Percentiles rank a stretch among this genome's conserved stretches.
phyloP scores from a whole-genome alignment of 495 filamentous ascomycete species.

The Parachaetomium inaequale region DNA sequence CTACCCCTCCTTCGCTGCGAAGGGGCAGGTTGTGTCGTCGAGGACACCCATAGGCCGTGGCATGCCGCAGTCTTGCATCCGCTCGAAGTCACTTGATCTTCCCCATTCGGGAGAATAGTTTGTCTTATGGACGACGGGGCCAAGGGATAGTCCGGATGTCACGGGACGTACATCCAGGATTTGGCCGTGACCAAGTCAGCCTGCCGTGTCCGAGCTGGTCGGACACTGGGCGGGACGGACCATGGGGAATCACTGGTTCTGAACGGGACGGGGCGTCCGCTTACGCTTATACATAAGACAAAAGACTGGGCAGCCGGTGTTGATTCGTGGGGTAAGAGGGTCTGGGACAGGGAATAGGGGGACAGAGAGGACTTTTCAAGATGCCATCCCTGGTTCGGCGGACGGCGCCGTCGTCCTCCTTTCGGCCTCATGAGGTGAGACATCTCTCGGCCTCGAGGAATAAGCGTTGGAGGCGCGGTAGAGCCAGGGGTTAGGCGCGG shows the following conservation, averaged over 20 bases:
- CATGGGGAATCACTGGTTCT: not conserved
- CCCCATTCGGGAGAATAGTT: not conserved
- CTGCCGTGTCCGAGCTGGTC: not conserved
- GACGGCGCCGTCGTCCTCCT: not conserved
- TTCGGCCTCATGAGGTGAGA: not conserved
- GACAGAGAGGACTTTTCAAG: not conserved
- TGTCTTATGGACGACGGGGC: not conserved
- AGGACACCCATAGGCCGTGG: not conserved
- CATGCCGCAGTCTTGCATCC: not conserved
- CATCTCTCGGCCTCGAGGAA: not conserved
- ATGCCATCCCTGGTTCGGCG: not conserved
- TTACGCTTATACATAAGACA: not conserved
- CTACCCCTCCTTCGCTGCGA: not conserved
- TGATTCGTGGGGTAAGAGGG: constrained; percentile 9
- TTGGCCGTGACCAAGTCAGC: not conserved
- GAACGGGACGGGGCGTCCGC: constrained; percentile 12
- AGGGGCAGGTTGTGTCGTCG: not conserved
- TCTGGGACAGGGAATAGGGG: constrained; percentile 1
- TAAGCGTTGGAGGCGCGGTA: not conserved
- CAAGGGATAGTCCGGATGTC: not conserved
- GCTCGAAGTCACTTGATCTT: not conserved
- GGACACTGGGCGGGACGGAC: constrained; percentile 13
- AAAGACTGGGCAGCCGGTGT: not conserved
- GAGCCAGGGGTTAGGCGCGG: not conserved
- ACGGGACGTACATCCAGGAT: not conserved